Evolutionary conservation across 176 grass and related monocot genomes (phyloP), one percentile per base, ranked within the genome.

Genomic region (Otatea glauca): DNA sequence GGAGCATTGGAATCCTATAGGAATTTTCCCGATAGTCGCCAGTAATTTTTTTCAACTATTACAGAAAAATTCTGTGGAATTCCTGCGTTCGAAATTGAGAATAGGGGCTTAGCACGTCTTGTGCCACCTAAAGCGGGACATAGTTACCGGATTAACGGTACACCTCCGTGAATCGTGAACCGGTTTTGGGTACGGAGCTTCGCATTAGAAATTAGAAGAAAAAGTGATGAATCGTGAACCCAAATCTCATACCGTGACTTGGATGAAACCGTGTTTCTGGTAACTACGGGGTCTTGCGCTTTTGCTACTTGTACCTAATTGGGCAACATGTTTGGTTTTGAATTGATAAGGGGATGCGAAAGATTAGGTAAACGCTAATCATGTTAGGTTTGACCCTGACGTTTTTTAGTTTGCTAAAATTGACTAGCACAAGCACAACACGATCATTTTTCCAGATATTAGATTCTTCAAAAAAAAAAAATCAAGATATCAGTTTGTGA

Each of bases 331-430:
- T 43, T 18, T 7, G 43, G 37, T 21, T 7, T n/a, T 58, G n/a
- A 56, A 9, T 41, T 17, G n/a, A 66, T 29, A 18, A 2, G 3
- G 6, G 5, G 56, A 17, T 50, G 37, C 7, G 51, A 39, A 72
- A 72, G 24, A 49, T 72, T 72, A 1, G 55, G 56, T 44, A 7
- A 49, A n/a, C 23, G 68, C 37, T 81, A 45, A 74, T 74, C 44
- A 38, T 37, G 50, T 63, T 70, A 29, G 49, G 41, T 82, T 81
- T 76, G 18, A 18, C 8, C 24, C 41, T 24, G 13, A 39, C 50
- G 20, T 7, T 76, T 82, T 59, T 39, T 39, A 67, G 20, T 68
- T 25, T 14, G 60, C 12, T 15, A 24, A 5, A 63, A 84, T 34
- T 34, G 61, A 29, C 47, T 56, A 55, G 20, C 47, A 12, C 27